A percentile compares a stretch with the other conserved stretches of the same genome.
Evolutionary conservation across 2,329 filamentous ascomycete species (phyloP).

Genomic region (Calonectria pteridis): DNA sequence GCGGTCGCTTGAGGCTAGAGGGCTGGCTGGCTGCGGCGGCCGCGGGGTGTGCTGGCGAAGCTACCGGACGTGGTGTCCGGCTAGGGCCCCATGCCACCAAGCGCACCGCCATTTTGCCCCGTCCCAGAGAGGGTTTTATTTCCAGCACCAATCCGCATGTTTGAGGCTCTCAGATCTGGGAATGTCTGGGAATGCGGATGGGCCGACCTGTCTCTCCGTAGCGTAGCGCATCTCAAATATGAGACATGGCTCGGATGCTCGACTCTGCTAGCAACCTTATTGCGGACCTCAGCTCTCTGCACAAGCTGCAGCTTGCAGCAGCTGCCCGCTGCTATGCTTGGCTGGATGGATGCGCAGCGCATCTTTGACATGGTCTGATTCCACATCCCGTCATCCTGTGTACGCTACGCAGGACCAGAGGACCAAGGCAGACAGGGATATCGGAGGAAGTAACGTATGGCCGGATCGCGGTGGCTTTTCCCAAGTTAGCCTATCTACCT

Average conservation of each 20-base stretch:
- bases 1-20: conserved; percentile 26
- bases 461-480: conserved; percentile 17
- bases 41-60: conserved; percentile 3
- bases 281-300: not conserved
- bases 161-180: conserved; percentile 15
- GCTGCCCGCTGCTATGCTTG: not conserved
- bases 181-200: not conserved
- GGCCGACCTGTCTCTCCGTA: conserved; percentile 23
- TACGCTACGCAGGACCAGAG: conserved; percentile 12
- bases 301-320: not conserved
- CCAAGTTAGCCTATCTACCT: not conserved
- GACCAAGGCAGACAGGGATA: not conserved
- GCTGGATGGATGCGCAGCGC: not conserved
- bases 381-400: conserved; percentile 14
- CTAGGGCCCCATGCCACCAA: conserved; percentile 20
- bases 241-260: conserved; percentile 20
- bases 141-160: not conserved
- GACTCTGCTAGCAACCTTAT: conserved; percentile 3
- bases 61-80: conserved; percentile 7
- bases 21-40: conserved; percentile 11
- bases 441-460: not conserved
- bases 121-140: not conserved
- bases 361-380: conserved; percentile 16
- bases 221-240: conserved; percentile 5
- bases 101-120: conserved; percentile 17